Base-by-base conservation (phyloP, 768 basidiomycete species). In the Favolaschia claudopus region DNA sequence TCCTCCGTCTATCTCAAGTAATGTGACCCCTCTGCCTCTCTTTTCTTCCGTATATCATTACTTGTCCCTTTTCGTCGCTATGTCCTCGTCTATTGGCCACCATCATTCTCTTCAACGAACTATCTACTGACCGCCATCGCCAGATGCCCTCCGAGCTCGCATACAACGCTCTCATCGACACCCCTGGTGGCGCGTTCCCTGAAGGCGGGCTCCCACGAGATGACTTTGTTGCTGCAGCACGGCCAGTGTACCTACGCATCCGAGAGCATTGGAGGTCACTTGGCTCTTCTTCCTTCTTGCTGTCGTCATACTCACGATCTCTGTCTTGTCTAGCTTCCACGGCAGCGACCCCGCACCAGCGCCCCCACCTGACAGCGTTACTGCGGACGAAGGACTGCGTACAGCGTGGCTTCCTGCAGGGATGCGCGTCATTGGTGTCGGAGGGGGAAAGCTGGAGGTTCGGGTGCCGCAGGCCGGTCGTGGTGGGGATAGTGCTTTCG, bases 241-340 rank as follows among this genome's bases (percentile, higher is more conserved):
- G 70, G 14, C 81, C 82, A 13, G 63, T 84, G 37, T 82, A 76
- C 58, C 76, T 83, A 72, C 74, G 76, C 12, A 72, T 83, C 15
- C 73, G 75, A 34, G 82, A 83, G 63, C 79, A 82, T 47, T 76
- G 80, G 48, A 80, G 78, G 60, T 72, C 78, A 66, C 73, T 74
- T n/a, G n/a, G n/a, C n/a, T n/a, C 22, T 69, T 74, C 2, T 70
- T 71, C 43, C 27, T 52, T 8, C 75, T 78, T 4, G 65, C 63
- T 1, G 34, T 62, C 7, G 24, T 13, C 31, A 12, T 25, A 24
- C 10, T 15, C 9, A 24, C n/a, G n/a, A n/a, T n/a, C n/a, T n/a
- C n/a, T n/a, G n/a, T n/a, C n/a, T n/a, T n/a, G n/a, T n/a, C n/a
- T n/a, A 62, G 61, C 31, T 58, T 58, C 42, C 28, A 49, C 15